These are phyloP conservation scores for Apiospora koreana DNA, from an alignment of 2,329 filamentous ascomycete species.

Conservation along the genomic window DNA sequence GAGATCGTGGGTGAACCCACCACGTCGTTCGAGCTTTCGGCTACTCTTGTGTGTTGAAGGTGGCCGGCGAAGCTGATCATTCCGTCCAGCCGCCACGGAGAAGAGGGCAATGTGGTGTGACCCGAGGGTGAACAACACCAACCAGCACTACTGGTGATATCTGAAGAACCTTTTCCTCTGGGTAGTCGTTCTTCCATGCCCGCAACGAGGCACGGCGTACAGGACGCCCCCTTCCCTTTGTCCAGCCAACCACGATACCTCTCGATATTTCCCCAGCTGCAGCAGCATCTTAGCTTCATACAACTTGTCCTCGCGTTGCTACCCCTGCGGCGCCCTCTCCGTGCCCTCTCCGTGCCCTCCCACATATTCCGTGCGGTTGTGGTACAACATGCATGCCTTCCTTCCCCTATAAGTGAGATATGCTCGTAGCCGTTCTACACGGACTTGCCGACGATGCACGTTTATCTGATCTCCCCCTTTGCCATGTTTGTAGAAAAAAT, in stretches of 20 bases:
- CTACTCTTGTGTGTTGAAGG: neutral
- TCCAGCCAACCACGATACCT: neutral
- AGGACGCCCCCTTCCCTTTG: too few relatives aligned
- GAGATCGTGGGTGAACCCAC: neutral
- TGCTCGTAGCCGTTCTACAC: constrained; percentile 1
- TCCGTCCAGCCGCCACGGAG: too few relatives aligned
- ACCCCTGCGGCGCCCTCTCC: too few relatives aligned
- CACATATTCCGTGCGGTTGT: neutral
- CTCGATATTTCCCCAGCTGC: neutral
- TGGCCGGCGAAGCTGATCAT: neutral
- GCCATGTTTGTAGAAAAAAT: neutral
- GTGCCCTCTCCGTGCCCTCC: neutral
- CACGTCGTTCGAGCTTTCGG: too few relatives aligned
- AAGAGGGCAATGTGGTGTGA: neutral
- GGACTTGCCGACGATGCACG: neutral
- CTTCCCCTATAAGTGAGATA: neutral
- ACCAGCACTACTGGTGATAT: neutral
- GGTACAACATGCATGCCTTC: neutral
- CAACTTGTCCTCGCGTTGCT: neutral
- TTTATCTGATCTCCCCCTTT: neutral
- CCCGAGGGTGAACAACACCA: neutral
- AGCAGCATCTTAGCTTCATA: neutral
- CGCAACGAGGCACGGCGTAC: too few relatives aligned
- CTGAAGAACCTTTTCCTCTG: too few relatives aligned
- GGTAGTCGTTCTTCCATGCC: too few relatives aligned